Evolutionary conservation across 352 stramenopile species (phyloP), one percentile per base, ranked within the genome.

Genomic region (Phytophthora melonis): DNA sequence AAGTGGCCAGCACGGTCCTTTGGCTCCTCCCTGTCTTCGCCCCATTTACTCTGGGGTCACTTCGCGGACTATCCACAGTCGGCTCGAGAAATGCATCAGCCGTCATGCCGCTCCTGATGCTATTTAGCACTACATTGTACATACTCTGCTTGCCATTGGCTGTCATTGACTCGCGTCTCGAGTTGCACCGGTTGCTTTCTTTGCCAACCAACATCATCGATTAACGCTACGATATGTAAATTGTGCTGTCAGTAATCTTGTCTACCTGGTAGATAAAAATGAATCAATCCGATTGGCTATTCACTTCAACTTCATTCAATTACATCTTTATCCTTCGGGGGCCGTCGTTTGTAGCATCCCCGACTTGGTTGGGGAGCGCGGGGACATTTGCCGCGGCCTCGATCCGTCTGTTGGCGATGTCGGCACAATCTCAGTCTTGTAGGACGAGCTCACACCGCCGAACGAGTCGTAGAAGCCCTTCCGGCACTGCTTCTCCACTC

Each of bases 401-500:
- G 43, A 47, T 11, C 30, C 32, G 9, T 75, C 56, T 8, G 25
- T 14, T 21, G 63, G 49, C 8, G 68, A 66, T 23, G 62, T 67
- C 8, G 64, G 67, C 2, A 80, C 64, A 30, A 79, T 57, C 25
- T 83, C 72, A 0, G 81, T 80, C 39, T 79, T 89, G 72, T 88
- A 90, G 18, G 80, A 81, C 18, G 67, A 78, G 62, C 71, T 86
- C 2, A 75, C 75, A 0, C 66, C 72, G 18, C 80, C 83, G 27
- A 89, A 83, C 18, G 70, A 75, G 41, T 88, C 69, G 36, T 71
- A 53, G 3, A 70, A 71, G 8, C 72, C 68, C 30, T 77, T 61
- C 32, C 81, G 80, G 68, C 80, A 92, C 36, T 91, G 74, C 30
- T 81, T 81, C 47, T 90, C 83, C 18, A 87, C 86, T 6, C 86